Conservation (phyloP, 2,329 filamentous ascomycete genomes). For the Fusarium cyanostomum region DNA sequence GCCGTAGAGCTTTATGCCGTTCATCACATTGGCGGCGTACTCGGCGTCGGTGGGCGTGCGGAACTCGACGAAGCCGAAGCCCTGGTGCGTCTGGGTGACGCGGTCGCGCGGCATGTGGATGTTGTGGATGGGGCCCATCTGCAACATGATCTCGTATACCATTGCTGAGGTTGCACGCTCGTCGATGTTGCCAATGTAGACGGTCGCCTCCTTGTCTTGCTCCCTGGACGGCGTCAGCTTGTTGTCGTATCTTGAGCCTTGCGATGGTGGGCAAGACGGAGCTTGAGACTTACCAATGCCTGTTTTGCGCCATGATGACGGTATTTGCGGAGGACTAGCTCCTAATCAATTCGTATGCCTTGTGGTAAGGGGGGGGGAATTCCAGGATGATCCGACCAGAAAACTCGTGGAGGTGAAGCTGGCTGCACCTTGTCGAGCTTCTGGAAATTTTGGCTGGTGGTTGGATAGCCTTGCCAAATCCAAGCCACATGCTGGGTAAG, state of each 20-base stretch:
- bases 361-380: neutral
- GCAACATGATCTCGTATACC: conserved; percentile 98
- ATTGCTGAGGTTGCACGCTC: conserved; percentile 91
- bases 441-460: conserved; percentile 42
- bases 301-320: conserved; percentile 70
- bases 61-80: conserved; percentile 99
- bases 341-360: neutral
- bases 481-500: conserved; percentile 19
- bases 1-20: conserved; percentile 90
- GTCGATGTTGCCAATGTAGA: conserved; percentile 98
- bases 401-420: conserved; percentile 4
- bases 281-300: conserved; percentile 72
- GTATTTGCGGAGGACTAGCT: conserved; percentile 20
- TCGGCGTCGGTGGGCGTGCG: conserved; percentile 95
- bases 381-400: neutral
- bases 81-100: conserved; percentile 95
- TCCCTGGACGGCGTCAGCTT: conserved; percentile 67
- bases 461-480: conserved; percentile 31
- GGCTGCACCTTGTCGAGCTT: conserved; percentile 21
- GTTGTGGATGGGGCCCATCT: conserved; percentile 96
- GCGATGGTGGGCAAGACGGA: neutral
- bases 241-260: conserved; percentile 2
- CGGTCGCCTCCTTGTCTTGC: conserved; percentile 97
- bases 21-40: conserved; percentile 96
- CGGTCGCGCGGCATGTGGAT: conserved; percentile 98